A percentile compares a stretch with the other conserved stretches of the same genome.
phyloP scores from a whole-genome alignment of 768 basidiomycete genomes.

The Lanmaoa rubissima region DNA sequence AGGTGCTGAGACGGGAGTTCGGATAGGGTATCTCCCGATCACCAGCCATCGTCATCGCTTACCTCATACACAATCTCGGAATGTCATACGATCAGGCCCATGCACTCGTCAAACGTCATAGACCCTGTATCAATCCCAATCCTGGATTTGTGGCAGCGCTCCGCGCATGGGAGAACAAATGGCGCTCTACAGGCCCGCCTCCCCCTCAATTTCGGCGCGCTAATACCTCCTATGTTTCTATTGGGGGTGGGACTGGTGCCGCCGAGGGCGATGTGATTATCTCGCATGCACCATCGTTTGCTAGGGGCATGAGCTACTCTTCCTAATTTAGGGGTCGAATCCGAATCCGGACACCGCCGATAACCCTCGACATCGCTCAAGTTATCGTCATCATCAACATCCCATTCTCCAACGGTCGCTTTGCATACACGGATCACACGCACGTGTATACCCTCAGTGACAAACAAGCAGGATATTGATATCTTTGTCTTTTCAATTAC shows the following conservation, averaged over 20 bases:
- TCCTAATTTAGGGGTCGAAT: conserved; percentile 3
- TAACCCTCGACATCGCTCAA: not conserved
- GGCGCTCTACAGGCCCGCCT: conserved; percentile 24
- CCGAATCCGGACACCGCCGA: not conserved
- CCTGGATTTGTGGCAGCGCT: conserved; percentile 66
- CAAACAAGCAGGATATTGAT: not conserved
- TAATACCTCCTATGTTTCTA: conserved; percentile 24
- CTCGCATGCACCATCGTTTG: conserved; percentile 11
- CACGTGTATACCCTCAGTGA: conserved; percentile 8
- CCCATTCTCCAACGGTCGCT: not conserved
- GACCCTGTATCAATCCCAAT: conserved; percentile 76
- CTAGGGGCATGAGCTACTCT: conserved; percentile 28
- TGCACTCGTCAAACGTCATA: conserved; percentile 57
- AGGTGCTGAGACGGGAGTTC: conserved; percentile 1
- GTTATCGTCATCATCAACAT: too few species aligned
- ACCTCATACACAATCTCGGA: conserved; percentile 70
- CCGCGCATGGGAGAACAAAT: conserved; percentile 52
- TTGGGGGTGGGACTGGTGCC: not conserved
- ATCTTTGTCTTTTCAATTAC: not conserved
- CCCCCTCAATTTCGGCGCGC: conserved; percentile 29
- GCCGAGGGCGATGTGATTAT: not conserved
- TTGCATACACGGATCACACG: not conserved
- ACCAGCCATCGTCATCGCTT: conserved; percentile 74
- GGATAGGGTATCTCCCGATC: conserved; percentile 74
- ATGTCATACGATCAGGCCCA: conserved; percentile 71